Evolutionary conservation across 352 stramenopile genomes (phyloP).

Genomic region (Phytophthora brassicae): DNA sequence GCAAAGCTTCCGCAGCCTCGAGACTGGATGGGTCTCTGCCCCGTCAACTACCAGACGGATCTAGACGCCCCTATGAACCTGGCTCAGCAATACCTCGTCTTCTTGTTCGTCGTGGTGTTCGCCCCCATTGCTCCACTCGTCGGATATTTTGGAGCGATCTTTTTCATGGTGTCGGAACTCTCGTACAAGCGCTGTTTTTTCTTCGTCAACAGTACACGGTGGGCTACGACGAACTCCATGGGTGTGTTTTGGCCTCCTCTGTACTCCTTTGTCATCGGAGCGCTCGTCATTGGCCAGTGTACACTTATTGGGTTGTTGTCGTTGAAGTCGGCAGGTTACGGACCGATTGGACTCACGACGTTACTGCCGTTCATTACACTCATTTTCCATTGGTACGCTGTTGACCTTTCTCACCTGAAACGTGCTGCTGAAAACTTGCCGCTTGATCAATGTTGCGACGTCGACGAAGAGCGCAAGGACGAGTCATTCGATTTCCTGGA

Average conservation of each 20-base stretch:
- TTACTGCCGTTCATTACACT: conserved; percentile 56
- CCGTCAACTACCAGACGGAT: conserved; percentile 52
- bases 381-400: conserved; percentile 67
- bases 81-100: conserved; percentile 71
- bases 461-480: conserved; percentile 59
- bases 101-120: conserved; percentile 75
- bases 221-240: conserved; percentile 58
- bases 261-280: conserved; percentile 65
- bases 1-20: conserved; percentile 43
- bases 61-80: conserved; percentile 62
- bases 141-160: conserved; percentile 57
- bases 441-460: conserved; percentile 62
- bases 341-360: conserved; percentile 40
- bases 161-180: conserved; percentile 68
- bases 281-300: conserved; percentile 60
- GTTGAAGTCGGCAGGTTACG: conserved; percentile 57
- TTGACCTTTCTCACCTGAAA: conserved; percentile 51
- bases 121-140: conserved; percentile 74
- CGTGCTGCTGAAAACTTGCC: conserved; percentile 53
- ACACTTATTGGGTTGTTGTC: conserved; percentile 71
- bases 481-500: conserved; percentile 64
- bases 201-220: conserved; percentile 64
- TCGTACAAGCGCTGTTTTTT: conserved; percentile 74
- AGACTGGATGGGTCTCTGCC: conserved; percentile 59
- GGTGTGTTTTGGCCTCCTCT: conserved; percentile 70